Evolutionary conservation across 2,329 filamentous ascomycete species (phyloP).

Genomic region (Aureobasidium sp.): DNA sequence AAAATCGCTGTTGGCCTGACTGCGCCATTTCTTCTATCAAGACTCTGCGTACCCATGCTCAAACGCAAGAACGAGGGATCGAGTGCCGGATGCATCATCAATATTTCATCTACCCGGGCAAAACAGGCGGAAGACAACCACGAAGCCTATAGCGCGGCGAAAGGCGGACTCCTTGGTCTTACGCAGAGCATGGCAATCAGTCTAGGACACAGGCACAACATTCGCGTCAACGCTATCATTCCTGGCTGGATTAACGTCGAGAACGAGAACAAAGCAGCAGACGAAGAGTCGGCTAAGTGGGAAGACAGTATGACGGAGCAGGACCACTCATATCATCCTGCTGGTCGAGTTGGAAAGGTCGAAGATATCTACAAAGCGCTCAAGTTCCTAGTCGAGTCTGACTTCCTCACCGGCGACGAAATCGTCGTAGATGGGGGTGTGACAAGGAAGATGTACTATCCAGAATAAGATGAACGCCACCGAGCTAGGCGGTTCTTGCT

Average conservation of each 20-base stretch:
- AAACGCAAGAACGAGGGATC: neutral
- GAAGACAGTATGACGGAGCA: slow-evolving; percentile 37
- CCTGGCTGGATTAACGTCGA: slow-evolving; percentile 46
- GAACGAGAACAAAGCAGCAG: slow-evolving; percentile 33
- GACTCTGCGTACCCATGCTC: slow-evolving; percentile 21
- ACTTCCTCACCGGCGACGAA: slow-evolving; percentile 38
- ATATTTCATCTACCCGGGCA: slow-evolving; percentile 43
- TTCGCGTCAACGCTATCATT: slow-evolving; percentile 42
- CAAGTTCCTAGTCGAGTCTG: slow-evolving; percentile 32
- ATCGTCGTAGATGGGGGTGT: slow-evolving; percentile 40
- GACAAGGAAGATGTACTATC: slow-evolving; percentile 38
- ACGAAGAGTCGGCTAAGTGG: slow-evolving; percentile 35
- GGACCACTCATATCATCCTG: slow-evolving; percentile 42
- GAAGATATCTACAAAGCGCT: slow-evolving; percentile 37
- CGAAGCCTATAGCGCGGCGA: slow-evolving; percentile 42
- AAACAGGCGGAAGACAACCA: slow-evolving; percentile 41
- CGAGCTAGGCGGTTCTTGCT: neutral
- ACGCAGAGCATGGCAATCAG: slow-evolving; percentile 42
- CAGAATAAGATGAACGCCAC: slow-evolving; percentile 17
- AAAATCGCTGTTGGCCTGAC: slow-evolving; percentile 23
- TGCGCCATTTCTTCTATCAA: slow-evolving; percentile 21
- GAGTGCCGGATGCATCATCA: slow-evolving; percentile 28
- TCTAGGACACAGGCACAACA: slow-evolving; percentile 32
- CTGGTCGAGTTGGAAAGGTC: slow-evolving; percentile 41
- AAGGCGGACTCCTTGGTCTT: slow-evolving; percentile 43